Evolutionary conservation across 208 protist genomes (phyloP).

Genomic region (Blechomonas ayalai): DNA sequence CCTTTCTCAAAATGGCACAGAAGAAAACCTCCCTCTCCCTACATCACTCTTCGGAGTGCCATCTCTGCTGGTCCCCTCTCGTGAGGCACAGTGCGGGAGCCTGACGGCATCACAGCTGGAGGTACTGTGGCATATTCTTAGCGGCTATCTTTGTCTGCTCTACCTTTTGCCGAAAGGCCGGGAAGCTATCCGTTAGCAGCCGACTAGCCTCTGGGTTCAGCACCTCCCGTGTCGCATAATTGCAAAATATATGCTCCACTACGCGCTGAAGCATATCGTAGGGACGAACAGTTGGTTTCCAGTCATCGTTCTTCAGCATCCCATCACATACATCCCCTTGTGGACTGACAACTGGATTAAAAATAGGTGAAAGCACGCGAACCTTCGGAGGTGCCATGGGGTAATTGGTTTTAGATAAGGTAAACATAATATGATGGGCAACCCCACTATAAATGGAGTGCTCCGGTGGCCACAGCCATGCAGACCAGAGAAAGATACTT

Average conservation of each 20-base stretch:
- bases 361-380: slow-evolving; percentile 40
- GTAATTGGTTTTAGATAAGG: slow-evolving; percentile 32
- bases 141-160: slow-evolving; percentile 3
- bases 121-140: slow-evolving; percentile 1
- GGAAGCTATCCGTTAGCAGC: slow-evolving; percentile 8
- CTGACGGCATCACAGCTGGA: too few species aligned
- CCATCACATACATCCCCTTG: slow-evolving; percentile 43
- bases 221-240: slow-evolving; percentile 18
- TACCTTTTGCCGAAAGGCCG: slow-evolving; percentile 23
- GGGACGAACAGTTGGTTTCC: slow-evolving; percentile 31
- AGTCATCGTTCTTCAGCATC: slow-evolving; percentile 23
- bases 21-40: background rate
- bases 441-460: slow-evolving; percentile 36
- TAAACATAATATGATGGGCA: slow-evolving; percentile 36
- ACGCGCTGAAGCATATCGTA: slow-evolving; percentile 25
- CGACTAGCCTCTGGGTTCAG: slow-evolving; percentile 36
- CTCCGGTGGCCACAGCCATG: slow-evolving; percentile 22
- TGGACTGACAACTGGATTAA: slow-evolving; percentile 41
- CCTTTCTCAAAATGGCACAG: slow-evolving; percentile 1
- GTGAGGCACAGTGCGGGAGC: too few species aligned
- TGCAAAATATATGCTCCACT: slow-evolving; percentile 28
- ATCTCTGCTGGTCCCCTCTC: background rate
- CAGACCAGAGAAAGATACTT: slow-evolving; percentile 33
- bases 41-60: slow-evolving; percentile 2
- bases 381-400: slow-evolving; percentile 50